Conservation (phyloP, 1,139 yeast species). For the Protomyces arabidopsidicola region DNA sequence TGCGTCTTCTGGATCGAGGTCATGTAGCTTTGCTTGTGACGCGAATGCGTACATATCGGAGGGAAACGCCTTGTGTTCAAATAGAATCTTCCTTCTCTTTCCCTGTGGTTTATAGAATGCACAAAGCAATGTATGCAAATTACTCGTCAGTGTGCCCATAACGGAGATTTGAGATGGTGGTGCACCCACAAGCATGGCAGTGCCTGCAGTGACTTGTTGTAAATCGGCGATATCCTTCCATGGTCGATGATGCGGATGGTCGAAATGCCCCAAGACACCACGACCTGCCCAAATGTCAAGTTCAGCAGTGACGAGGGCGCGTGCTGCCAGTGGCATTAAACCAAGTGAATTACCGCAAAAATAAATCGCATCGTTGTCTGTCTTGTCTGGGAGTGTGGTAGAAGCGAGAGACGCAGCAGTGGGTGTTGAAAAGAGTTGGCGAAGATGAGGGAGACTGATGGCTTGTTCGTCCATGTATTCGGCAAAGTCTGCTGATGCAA, state of each 20-base stretch:
- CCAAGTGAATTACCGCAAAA: conserved; percentile 92
- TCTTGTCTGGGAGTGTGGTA: neutral
- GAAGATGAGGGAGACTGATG: neutral
- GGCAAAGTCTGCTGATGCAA: conserved; percentile 6
- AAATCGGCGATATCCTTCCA: conserved; percentile 79
- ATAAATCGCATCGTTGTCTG: conserved; percentile 43
- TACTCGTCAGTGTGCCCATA: conserved; percentile 81
- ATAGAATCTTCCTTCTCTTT: conserved; percentile 61
- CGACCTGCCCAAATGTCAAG: conserved; percentile 73
- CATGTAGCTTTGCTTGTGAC: conserved; percentile 64
- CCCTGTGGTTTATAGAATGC: conserved; percentile 65
- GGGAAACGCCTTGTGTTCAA: conserved; percentile 85
- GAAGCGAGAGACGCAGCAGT: neutral
- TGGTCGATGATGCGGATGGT: conserved; percentile 46
- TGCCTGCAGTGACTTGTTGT: conserved; percentile 56
- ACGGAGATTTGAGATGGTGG: conserved; percentile 67
- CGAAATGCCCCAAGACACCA: conserved; percentile 82
- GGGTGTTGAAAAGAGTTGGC: conserved; percentile 3
- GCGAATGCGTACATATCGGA: conserved; percentile 81
- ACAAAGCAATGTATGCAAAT: conserved; percentile 67
- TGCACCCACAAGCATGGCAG: conserved; percentile 77
- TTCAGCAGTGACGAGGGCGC: conserved; percentile 57
- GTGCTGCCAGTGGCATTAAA: conserved; percentile 67
- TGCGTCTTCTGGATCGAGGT: conserved; percentile 53
- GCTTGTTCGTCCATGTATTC: conserved; percentile 8